Evolutionary conservation across 495 filamentous ascomycete genomes (phyloP).

Genomic region (Rhypophila decipiens): DNA sequence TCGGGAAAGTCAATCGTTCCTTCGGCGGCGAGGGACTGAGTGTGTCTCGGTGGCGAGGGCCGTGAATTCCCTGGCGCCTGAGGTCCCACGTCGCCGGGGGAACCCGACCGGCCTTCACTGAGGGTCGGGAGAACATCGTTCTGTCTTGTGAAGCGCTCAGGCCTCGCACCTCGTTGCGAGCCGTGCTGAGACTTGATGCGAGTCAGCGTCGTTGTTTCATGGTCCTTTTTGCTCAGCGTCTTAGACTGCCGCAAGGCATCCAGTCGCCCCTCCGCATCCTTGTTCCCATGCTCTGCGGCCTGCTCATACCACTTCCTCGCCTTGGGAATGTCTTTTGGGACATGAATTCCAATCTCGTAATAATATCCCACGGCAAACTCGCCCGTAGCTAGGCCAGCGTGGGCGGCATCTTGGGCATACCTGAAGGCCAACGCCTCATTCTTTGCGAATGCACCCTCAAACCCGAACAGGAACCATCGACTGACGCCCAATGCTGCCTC

Average conservation of each 20-base stretch:
- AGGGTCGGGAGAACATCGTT: slow-evolving; percentile 48
- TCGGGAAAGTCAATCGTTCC: slow-evolving; percentile 63
- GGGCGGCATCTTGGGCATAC: slow-evolving; percentile 82
- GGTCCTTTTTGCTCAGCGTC: slow-evolving; percentile 81
- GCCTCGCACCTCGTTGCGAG: slow-evolving; percentile 67
- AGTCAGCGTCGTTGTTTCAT: slow-evolving; percentile 83
- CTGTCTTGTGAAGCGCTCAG: slow-evolving; percentile 53
- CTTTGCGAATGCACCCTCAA: slow-evolving; percentile 85
- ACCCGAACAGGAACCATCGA: slow-evolving; percentile 97
- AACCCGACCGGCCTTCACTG: slow-evolving; percentile 15
- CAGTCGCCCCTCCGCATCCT: slow-evolving; percentile 75
- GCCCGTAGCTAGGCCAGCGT: slow-evolving; percentile 73
- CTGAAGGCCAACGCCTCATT: slow-evolving; percentile 89
- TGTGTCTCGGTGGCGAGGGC: slow-evolving; percentile 11
- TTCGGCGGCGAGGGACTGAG: slow-evolving; percentile 23
- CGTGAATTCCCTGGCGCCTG: slow-evolving; percentile 14
- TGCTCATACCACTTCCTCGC: slow-evolving; percentile 87
- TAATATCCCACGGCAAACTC: slow-evolving; percentile 98
- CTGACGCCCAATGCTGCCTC: slow-evolving; percentile 96
- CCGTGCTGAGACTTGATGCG: slow-evolving; percentile 91
- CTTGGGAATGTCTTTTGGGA: slow-evolving; percentile 71
- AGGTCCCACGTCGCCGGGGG: slow-evolving; percentile 5
- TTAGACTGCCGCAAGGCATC: slow-evolving; percentile 82
- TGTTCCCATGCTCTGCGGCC: slow-evolving; percentile 85
- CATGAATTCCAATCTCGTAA: slow-evolving; percentile 89